Base-by-base conservation (phyloP, 768 basidiomycete genomes). In the Gymnopilus junonius region DNA sequence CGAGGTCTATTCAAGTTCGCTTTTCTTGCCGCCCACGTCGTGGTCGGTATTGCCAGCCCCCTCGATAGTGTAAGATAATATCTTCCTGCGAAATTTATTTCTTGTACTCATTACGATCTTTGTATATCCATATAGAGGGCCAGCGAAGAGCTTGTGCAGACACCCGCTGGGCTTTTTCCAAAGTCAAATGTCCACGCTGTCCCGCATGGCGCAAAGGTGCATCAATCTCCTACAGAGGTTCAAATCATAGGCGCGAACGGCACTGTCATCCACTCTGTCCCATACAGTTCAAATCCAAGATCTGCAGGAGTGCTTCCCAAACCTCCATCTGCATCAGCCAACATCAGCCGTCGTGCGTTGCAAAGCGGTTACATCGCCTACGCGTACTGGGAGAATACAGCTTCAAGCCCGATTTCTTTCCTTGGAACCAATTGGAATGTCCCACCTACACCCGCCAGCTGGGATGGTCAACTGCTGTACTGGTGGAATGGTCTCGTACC, bases 401-500 rank as follows among this genome's bases (percentile, higher is more conserved):
- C 23, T 2, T 21, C 54, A 35, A 55, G 54, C 37, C 54, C 35
- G 5, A 55, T 55, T 15, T 39, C 54, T 5, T 55, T 40, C 17
- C 40, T 55, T 25, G 39, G 35, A 21, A 55, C 54, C 5, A 40
- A 39, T 40, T 55, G 54, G 54, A 25, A 37, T 20, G 54, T 55
- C 14, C 54, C 54, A 12, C 8, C 54, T 8, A 55, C 54, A 11
- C 54, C 54, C 8, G 23, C 35, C 37, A 55, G 20, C 27, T 55
- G 54, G 54, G 39, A 39, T 15, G 54, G 54, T 11, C 54, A 55
- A 39, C 37, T 55, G 1, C 54, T 55, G 17, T 55, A 55, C 35
- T 55, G 54, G 54, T 55, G 34, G 34, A 55, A 55, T n/a, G 54
- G 54, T 25, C 34, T 55, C 15, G 37, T 55, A 37, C 54, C 37